A percentile compares a stretch with the other conserved stretches of the same genome.
Evolutionary conservation across 305 asterid genomes (phyloP).

Genomic region (Fraxinus velutina): DNA sequence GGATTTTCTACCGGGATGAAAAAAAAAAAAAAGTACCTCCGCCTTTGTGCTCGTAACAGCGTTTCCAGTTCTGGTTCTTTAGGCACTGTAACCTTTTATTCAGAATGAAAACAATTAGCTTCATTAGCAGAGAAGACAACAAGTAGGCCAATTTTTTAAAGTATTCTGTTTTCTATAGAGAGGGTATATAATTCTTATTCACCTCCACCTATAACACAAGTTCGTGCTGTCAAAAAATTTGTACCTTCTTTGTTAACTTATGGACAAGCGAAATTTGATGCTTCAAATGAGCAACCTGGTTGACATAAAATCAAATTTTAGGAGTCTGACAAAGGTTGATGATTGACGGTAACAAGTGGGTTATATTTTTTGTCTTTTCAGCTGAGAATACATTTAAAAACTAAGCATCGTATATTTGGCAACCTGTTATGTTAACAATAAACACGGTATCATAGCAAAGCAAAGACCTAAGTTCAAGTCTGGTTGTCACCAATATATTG

Average conservation of each 20-base stretch:
- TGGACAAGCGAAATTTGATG: slow-evolving; percentile 56
- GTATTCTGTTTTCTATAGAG: neutral
- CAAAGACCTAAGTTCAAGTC: neutral
- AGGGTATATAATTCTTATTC: neutral
- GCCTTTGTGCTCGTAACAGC: slow-evolving; percentile 60
- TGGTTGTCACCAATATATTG: neutral
- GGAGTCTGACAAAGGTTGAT: neutral
- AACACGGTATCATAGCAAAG: neutral
- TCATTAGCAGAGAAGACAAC: neutral
- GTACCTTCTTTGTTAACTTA: slow-evolving; percentile 68
- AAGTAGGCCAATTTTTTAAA: neutral
- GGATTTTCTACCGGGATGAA: slow-evolving; percentile 5
- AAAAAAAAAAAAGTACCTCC: slow-evolving; percentile 37
- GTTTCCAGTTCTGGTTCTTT: slow-evolving; percentile 76
- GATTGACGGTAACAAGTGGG: neutral
- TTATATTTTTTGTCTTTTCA: neutral
- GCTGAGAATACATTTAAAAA: neutral
- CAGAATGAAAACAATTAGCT: slow-evolving; percentile 19
- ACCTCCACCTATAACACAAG: neutral
- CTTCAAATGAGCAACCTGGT: slow-evolving; percentile 64
- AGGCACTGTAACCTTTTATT: slow-evolving; percentile 61
- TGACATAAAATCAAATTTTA: slow-evolving; percentile 13
- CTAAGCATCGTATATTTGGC: neutral
- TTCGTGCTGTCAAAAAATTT: neutral
- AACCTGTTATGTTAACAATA: neutral